Evolutionary conservation across 2,329 filamentous ascomycete species (phyloP).

Genomic region (Xenosphaeropsis pyriputrescens): DNA sequence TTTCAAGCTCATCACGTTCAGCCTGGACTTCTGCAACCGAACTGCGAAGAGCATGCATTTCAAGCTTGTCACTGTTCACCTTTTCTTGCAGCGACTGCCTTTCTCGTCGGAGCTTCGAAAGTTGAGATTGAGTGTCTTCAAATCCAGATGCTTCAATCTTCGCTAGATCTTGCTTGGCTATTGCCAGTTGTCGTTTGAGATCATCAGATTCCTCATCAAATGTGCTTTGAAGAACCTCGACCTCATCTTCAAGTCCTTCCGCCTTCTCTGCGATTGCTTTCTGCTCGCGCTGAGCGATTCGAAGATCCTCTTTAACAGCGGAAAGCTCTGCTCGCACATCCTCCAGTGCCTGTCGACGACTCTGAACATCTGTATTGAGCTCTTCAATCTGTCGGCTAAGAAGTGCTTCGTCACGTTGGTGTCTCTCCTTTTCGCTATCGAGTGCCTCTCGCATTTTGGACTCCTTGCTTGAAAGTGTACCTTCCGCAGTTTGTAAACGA

Average conservation of each 20-base stretch:
- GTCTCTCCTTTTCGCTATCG: conserved; percentile 56
- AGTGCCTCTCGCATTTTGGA: conserved; percentile 51
- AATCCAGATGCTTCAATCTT: conserved; percentile 16
- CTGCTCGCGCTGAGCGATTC: conserved; percentile 50
- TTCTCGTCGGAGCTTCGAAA: conserved; percentile 41
- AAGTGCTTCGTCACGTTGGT: conserved; percentile 55
- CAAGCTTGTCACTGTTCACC: conserved; percentile 39
- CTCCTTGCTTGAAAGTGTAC: conserved; percentile 53
- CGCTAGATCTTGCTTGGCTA: conserved; percentile 17
- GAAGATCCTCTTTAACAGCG: conserved; percentile 51
- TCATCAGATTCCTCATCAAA: conserved; percentile 28
- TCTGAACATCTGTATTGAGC: conserved; percentile 55
- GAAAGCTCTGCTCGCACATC: conserved; percentile 52
- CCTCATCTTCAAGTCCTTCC: conserved; percentile 57
- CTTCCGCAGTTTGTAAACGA: conserved; percentile 52
- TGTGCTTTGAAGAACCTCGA: conserved; percentile 53
- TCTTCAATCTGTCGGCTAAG: conserved; percentile 62
- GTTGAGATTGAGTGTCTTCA: conserved; percentile 38
- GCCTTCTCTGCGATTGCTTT: conserved; percentile 48
- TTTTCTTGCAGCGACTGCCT: conserved; percentile 50
- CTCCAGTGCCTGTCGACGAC: conserved; percentile 50
- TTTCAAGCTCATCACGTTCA: conserved; percentile 52
- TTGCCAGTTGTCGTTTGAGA: conserved; percentile 27
- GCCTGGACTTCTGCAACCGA: conserved; percentile 42
- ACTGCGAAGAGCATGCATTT: conserved; percentile 42